Evolutionary conservation across 768 basidiomycete genomes (phyloP).

Genomic region (Mycena sanguinolenta): DNA sequence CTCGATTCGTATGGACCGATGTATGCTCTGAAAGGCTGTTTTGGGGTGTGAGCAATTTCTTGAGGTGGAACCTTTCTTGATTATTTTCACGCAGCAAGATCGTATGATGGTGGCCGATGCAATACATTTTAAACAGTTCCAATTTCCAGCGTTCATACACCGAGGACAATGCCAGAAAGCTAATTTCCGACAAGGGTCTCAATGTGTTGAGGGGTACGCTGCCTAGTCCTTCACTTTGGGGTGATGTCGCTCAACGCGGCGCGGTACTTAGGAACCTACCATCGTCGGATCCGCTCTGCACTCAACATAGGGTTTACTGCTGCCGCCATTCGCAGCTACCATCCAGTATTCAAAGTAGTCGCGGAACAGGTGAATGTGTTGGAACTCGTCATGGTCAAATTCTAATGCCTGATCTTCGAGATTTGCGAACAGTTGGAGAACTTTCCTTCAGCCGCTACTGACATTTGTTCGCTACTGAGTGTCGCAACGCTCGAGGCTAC

Average conservation of each 20-base stretch:
- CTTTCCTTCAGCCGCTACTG: no score
- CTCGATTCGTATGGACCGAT: no score
- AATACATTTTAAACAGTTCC: slow-evolving; percentile 17
- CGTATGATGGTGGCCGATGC: slow-evolving; percentile 18
- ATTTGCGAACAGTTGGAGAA: no score
- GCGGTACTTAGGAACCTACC: background rate
- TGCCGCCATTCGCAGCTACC: background rate
- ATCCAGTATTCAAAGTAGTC: no score
- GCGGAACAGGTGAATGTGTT: no score
- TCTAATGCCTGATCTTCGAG: no score
- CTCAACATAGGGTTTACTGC: slow-evolving; percentile 12
- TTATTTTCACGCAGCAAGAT: slow-evolving; percentile 14
- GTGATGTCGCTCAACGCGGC: background rate
- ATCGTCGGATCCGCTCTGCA: slow-evolving; percentile 5
- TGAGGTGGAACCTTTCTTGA: background rate
- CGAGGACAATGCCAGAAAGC: background rate
- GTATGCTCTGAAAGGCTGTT: slow-evolving; percentile 16
- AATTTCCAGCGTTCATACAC: background rate
- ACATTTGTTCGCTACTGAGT: no score
- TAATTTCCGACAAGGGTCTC: background rate
- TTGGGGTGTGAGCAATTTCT: slow-evolving; percentile 5
- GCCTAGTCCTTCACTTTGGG: no score
- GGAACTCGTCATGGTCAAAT: no score
- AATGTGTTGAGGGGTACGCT: background rate
- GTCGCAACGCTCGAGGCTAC: no score